Percentiles rank a stretch among this genome's conserved stretches.
phyloP scores from a whole-genome alignment of 805 yeast species.

The Yarrowia divulgata region DNA sequence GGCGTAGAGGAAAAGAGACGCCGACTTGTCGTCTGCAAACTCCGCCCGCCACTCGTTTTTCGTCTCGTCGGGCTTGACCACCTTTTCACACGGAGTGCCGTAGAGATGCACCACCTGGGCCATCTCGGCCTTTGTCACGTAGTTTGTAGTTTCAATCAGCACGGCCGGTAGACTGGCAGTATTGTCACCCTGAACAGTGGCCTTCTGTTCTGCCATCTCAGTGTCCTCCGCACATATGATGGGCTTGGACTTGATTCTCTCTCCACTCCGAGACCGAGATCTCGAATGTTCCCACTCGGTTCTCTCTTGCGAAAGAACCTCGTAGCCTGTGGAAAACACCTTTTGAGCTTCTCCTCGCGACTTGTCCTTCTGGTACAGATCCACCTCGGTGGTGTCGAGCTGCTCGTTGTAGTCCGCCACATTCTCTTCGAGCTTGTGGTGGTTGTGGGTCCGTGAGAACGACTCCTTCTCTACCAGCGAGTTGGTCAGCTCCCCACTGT shows the following conservation, averaged over 20 bases:
- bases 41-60: neutral
- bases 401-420: slow-evolving; percentile 18
- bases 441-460: neutral
- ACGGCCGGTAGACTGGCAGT: neutral
- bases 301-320: neutral
- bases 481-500: slow-evolving; percentile 1
- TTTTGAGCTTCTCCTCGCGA: neutral
- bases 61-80: neutral
- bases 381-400: slow-evolving; percentile 5
- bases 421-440: slow-evolving; percentile 1
- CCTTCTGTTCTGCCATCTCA: too few species aligned
- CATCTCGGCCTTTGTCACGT: neutral
- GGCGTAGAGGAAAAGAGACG: slow-evolving; percentile 11
- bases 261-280: neutral
- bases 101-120: neutral
- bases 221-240: too few species aligned
- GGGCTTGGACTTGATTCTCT: neutral
- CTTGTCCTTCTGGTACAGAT: slow-evolving; percentile 5
- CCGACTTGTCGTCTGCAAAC: neutral
- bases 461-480: slow-evolving; percentile 6
- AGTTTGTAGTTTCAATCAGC: neutral
- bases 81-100: neutral
- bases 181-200: too few species aligned
- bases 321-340: slow-evolving; percentile 14
- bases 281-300: slow-evolving; percentile 14